phyloP scores from a whole-genome alignment of 2,329 filamentous ascomycete genomes.

The Endocalyx cinctus region DNA sequence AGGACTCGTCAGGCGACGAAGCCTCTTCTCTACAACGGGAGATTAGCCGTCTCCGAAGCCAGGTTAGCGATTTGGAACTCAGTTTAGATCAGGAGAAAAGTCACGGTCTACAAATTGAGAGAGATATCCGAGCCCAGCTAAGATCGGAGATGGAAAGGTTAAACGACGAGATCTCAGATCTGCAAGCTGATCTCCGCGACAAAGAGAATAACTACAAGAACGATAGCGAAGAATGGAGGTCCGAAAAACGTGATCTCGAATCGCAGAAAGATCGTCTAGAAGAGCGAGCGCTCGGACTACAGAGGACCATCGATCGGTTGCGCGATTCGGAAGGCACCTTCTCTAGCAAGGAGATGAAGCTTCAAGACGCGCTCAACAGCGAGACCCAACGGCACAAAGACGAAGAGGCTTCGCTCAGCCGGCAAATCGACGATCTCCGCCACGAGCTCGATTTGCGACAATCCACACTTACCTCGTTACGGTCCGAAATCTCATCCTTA shows the following conservation, averaged over 20 bases:
- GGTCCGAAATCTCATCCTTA: constrained; percentile 60
- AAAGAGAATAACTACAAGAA: constrained; percentile 67
- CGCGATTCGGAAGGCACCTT: constrained; percentile 64
- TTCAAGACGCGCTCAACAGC: constrained; percentile 64
- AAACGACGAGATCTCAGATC: constrained; percentile 50
- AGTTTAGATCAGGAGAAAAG: constrained; percentile 51
- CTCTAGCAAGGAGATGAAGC: constrained; percentile 61
- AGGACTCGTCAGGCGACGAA: constrained; percentile 62
- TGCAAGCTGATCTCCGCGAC: constrained; percentile 62
- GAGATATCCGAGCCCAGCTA: constrained; percentile 51
- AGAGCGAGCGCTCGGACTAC: constrained; percentile 62
- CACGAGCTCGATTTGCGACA: constrained; percentile 65
- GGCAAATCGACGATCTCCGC: constrained; percentile 72
- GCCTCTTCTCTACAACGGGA: constrained; percentile 62
- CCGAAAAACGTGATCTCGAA: constrained; percentile 59
- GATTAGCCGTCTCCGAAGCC: constrained; percentile 44
- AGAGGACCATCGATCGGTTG: constrained; percentile 66
- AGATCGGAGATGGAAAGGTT: constrained; percentile 50
- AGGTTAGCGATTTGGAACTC: constrained; percentile 43
- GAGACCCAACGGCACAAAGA: constrained; percentile 67
- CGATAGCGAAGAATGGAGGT: constrained; percentile 69
- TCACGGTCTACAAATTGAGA: constrained; percentile 56
- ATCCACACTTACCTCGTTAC: constrained; percentile 58
- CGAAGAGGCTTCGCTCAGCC: constrained; percentile 64
- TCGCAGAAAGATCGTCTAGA: constrained; percentile 63